Base-by-base conservation (phyloP, 106 monocot species). In the Apostasia shenzhenica region DNA sequence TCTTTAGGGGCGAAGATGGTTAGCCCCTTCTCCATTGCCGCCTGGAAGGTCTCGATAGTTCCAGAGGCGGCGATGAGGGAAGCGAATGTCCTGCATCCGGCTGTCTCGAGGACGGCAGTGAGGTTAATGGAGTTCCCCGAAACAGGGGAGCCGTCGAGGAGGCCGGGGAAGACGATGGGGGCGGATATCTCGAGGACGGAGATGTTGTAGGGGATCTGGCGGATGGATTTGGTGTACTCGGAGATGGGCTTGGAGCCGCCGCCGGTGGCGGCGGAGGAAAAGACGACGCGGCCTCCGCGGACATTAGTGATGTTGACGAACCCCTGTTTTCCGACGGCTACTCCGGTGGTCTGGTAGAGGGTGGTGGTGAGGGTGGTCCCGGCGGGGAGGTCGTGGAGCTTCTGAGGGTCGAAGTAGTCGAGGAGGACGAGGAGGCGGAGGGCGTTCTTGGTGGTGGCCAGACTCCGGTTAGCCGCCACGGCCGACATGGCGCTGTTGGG, bases 231-330 rank as follows among this genome's bases (percentile, higher is more conserved):
- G 45, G 87, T 90, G 81, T 87, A 99, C 43, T 67, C 26, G 48
- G 89, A 69, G 9, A 78, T 72, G 45, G 85, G 77, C 54, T 86
- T 85, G 57, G 97, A 70, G 0, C 87, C 87, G 26, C 26, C 26
- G 0, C 83, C 88, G 0, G 86, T 71, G 8, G 73, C 73, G 57
- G 92, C 76, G 45, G 92, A 82, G 55, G 83, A 87, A 71, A 99
- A 92, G 46, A 69, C 86, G 51, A 99, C 97, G 48, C 68, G 69
- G 13, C 97, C 97, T 74, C 92, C 97, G 62, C 79, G 84, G 42
- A 82, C 63, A 77, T 99, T 78, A 48, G 92, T 99, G 72, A 99
- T 92, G 83, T 99, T 99, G 81, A 99, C 89, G 87, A 90, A 89
- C 8, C 97, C 97, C 40, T 83, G 56, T 78, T 99, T 80, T 49